Base-by-base conservation (phyloP, 257 asterid genomes). In the Nyctanthes arbortristis region DNA sequence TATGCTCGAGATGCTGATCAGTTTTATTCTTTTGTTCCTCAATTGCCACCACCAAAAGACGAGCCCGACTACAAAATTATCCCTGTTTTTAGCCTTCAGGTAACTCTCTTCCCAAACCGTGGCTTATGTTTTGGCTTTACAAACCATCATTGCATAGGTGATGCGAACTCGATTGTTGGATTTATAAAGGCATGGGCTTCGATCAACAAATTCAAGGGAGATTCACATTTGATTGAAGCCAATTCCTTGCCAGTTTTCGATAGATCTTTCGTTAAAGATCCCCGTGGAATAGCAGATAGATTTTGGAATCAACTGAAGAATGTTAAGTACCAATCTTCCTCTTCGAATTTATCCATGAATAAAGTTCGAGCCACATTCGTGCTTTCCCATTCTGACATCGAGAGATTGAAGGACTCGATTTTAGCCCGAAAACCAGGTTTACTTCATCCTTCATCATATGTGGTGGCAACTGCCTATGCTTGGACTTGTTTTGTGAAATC, bases 171-270 rank as follows among this genome's bases (percentile, higher is more conserved):
- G n/a, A n/a, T n/a, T n/a, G n/a, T n/a, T n/a, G n/a, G n/a, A n/a
- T 88, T 86, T 34, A 22, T 76, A 7, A 73, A 11, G 58, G 47
- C 76, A 1, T 88, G 96, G 96, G 82, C 85, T 57, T 43, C 70
- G 0, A 69, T 70, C 3, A 59, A 55, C 56, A 80, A 61, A 35
- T 39, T 37, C 2, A 79, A 72, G 8, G 76, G 67, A 39, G 76
- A 57, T 11, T 59, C 43, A 0, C 59, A 61, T 16, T 36, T 66
- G n/a, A 52, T 0, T n/a, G n/a, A 47, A 28, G 47, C 22, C 1
- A 52, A 61, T 35, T 31, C 22, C 2, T 13, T 47, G 36, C 79
- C 82, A 0, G 2, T 60, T 31, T 71, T 68, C 4, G 82, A 80
- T 34, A 49, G 84, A 39, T 56, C 8, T 43, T 7, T 61, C 7